Evolutionary conservation across 1,139 yeast species (phyloP), one percentile per base, ranked within the genome.

Genomic region (Hyphopichia pseudoburtonii): DNA sequence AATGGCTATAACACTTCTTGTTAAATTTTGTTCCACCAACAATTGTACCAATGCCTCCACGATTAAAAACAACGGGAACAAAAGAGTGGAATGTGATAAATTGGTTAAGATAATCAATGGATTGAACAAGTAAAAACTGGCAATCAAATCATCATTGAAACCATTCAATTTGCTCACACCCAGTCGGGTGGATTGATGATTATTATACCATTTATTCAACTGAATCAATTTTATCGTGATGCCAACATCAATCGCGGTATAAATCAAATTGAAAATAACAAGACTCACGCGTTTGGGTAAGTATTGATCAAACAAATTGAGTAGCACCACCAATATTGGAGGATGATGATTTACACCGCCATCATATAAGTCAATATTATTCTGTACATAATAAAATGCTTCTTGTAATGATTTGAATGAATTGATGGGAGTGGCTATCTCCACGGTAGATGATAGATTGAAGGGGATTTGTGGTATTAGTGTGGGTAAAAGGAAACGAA

Each of bases 341-440:
- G 95, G 75, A 53, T 88, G 95, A 57, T 89, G 94, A 33, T 85
- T 87, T 22, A 87, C 82, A 2, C 96, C 95, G 15, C 96, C 95
- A 42, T 79, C 80, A 52, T 89, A 90, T 5, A 90, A 79, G 41
- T 82, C 74, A 34, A 84, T 69, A 11, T 73, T 72, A 45, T 80
- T 75, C n/a, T 70, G 59, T 39, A 78, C 62, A 44, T 86, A 76
- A 54, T 77, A 89, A 32, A 88, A 70, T 8, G 97, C 96, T 57
- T 92, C 98, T 52, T 77, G 69, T 34, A 94, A 65, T 32, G 85
- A 70, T 41, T 64, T 73, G 58, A 72, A 84, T 28, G 94, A 83
- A 37, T 82, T 76, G 15, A 84, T 67, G 0, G 95, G 87, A 0
- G 96, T 86, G n/a, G 95, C 76, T 38, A 90, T 71, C 52, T 89